Conservation (phyloP, 176 grass and related monocot genomes). For the Aegilops sharonensis region DNA sequence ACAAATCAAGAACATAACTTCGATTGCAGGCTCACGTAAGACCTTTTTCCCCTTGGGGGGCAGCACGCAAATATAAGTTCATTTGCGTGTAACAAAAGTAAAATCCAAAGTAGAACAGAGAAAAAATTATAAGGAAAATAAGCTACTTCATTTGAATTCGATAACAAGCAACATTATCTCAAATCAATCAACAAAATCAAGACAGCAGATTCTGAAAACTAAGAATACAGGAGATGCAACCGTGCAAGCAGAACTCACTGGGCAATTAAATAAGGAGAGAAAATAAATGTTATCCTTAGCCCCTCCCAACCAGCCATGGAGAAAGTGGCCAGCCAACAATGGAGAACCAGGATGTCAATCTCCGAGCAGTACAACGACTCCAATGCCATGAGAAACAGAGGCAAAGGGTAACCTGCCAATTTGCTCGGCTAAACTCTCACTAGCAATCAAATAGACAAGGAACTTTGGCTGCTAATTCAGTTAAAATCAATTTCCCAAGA, state of each 20-base stretch:
- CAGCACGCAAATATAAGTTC: not conserved
- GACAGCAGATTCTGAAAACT: not conserved
- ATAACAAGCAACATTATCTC: not conserved
- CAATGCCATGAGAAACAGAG: constrained; percentile 16
- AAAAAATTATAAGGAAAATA: not conserved
- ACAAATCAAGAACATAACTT: not conserved
- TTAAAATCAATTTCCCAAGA: not conserved
- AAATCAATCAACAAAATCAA: not conserved
- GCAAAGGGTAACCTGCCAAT: constrained; percentile 38
- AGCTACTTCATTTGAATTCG: not conserved
- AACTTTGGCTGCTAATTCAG: not conserved
- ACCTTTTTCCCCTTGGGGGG: not conserved
- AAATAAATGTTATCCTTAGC: not conserved
- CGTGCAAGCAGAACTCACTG: not conserved
- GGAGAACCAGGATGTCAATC: not conserved
- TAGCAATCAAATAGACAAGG: not conserved
- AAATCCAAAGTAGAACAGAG: not conserved
- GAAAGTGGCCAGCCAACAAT: not conserved
- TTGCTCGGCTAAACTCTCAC: constrained; percentile 11
- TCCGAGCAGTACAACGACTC: constrained; percentile 28
- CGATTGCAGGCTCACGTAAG: not conserved
- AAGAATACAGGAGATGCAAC: not conserved
- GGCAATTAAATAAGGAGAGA: not conserved
- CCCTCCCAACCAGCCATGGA: not conserved
- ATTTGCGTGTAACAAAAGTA: not conserved